A percentile compares a stretch with the other conserved stretches of the same genome.
Conservation (phyloP, 2,329 filamentous ascomycete genomes). For the Fusarium multiceps region DNA sequence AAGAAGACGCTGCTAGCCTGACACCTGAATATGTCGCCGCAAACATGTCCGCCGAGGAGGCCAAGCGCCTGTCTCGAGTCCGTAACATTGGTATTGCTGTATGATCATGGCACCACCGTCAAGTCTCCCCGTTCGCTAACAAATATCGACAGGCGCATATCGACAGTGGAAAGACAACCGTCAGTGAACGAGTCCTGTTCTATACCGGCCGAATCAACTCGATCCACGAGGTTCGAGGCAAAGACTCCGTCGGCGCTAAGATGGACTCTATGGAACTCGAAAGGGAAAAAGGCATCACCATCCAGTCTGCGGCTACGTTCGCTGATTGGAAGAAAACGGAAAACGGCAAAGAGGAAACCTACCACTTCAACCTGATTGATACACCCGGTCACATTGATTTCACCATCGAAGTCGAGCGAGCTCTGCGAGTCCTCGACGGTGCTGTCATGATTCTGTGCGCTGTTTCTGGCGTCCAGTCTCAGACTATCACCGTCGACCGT, state of each 20-base stretch:
- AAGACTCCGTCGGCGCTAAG: conserved; percentile 95
- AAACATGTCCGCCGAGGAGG: conserved; percentile 84
- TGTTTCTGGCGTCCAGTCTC: conserved; percentile 95
- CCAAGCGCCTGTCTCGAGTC: conserved; percentile 79
- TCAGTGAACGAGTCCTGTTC: conserved; percentile 95
- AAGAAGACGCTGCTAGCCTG: conserved; percentile 63
- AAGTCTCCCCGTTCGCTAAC: conserved; percentile 28
- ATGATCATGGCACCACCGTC: conserved; percentile 46
- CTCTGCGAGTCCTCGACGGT: conserved; percentile 92
- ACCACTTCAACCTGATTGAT: conserved; percentile 98
- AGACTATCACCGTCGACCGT: conserved; percentile 97
- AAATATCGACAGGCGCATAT: conserved; percentile 79
- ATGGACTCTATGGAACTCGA: conserved; percentile 99
- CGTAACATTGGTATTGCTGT: conserved; percentile 98
- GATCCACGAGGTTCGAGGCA: conserved; percentile 96
- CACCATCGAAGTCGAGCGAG: conserved; percentile 97
- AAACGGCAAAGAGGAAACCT: conserved; percentile 85
- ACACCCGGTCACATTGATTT: conserved; percentile 99
- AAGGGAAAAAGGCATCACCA: conserved; percentile 98
- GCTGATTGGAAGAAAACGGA: conserved; percentile 95
- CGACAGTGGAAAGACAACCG: conserved; percentile 97
- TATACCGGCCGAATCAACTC: conserved; percentile 97
- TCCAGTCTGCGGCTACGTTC: conserved; percentile 97
- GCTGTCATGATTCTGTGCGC: conserved; percentile 99
- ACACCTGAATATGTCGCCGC: conserved; percentile 74